phyloP scores from a whole-genome alignment of 148 eudicot genomes.

The Silene latifolia region DNA sequence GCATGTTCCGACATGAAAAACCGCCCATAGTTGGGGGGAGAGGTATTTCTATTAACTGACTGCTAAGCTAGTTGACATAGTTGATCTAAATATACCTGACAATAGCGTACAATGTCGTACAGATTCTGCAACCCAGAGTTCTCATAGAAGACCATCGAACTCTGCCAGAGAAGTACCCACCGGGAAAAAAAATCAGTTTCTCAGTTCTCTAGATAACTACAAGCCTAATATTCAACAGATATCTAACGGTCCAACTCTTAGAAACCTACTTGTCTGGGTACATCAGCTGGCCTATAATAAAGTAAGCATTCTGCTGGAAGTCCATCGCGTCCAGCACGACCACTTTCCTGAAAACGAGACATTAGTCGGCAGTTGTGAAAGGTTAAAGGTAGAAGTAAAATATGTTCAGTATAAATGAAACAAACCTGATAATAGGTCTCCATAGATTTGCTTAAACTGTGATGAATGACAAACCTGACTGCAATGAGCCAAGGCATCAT shows the following conservation, averaged over 20 bases:
- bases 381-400: background rate
- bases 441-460: conserved; percentile 98
- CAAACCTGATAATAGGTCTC: conserved; percentile 98
- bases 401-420: conserved; percentile 1
- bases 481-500: conserved; percentile 30
- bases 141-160: conserved; percentile 98
- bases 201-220: background rate
- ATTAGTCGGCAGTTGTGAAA: conserved; percentile 6
- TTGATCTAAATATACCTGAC: conserved; percentile 49
- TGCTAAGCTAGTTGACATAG: background rate
- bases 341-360: conserved; percentile 75
- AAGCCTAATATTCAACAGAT: conserved; percentile 12
- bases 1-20: too few relatives aligned
- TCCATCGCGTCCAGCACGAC: conserved; percentile 99
- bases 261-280: conserved; percentile 72
- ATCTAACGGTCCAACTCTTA: background rate
- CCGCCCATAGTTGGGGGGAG: too few relatives aligned
- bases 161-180: conserved; percentile 49
- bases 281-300: conserved; percentile 91
- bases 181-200: background rate
- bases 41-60: background rate
- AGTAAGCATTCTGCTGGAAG: conserved; percentile 93
- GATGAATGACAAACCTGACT: conserved; percentile 99
- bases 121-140: conserved; percentile 92
- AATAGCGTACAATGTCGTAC: conserved; percentile 78